phyloP scores from a whole-genome alignment of 2,329 filamentous ascomycete genomes.

The Talaromyces sp. region DNA sequence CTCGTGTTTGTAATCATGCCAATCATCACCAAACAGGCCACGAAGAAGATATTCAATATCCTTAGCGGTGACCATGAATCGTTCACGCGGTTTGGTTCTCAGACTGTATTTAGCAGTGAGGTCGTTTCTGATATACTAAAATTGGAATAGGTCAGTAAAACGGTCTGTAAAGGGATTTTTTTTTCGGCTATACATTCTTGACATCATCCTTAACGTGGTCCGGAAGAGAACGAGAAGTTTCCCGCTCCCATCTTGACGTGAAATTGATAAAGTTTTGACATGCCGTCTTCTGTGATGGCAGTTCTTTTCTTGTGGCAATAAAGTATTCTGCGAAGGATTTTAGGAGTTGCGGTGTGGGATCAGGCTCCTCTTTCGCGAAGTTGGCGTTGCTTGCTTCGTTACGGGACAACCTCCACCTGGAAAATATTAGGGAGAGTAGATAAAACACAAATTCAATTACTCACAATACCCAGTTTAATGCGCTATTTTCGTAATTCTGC shows the following conservation, averaged over 20 bases:
- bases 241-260: conserved; percentile 15
- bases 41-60: conserved; percentile 20
- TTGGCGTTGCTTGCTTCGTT: no score
- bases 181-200: conserved; percentile 17
- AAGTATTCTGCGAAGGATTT: conserved; percentile 20
- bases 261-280: conserved; percentile 13
- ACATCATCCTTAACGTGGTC: conserved; percentile 15
- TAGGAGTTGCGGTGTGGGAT: conserved; percentile 5
- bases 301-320: conserved; percentile 6
- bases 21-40: conserved; percentile 11
- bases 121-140: conserved; percentile 15
- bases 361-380: no score
- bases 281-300: conserved; percentile 10
- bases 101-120: conserved; percentile 15
- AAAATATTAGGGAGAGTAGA: no score
- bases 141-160: no score
- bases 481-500: no score
- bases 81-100: conserved; percentile 14
- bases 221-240: conserved; percentile 11
- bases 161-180: no score
- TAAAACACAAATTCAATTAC: no score
- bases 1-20: conserved; percentile 8
- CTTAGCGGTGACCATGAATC: conserved; percentile 14
- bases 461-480: no score
- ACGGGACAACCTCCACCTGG: no score